phyloP scores from a whole-genome alignment of 208 protist genomes.

The Acanthamoeba polyphaga region DNA sequence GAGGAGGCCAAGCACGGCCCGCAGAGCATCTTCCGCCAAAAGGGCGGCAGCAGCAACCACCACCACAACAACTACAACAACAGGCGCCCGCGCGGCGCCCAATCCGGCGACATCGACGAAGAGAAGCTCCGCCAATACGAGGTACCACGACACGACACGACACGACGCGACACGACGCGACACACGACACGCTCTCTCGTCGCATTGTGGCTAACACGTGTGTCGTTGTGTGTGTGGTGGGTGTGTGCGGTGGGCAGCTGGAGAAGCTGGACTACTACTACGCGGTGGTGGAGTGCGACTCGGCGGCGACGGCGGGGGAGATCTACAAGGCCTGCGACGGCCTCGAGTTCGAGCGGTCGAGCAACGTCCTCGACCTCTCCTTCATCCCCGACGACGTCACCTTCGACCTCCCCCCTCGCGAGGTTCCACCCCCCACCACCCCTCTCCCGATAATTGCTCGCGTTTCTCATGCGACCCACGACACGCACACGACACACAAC shows the following conservation, averaged over 20 bases:
- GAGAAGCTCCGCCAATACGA: conserved; percentile 87
- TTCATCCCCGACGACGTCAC: conserved; percentile 96
- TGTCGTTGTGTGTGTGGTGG: neutral
- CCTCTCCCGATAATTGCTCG: neutral
- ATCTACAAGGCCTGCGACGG: conserved; percentile 97
- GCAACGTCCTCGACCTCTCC: conserved; percentile 96
- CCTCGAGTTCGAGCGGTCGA: conserved; percentile 96
- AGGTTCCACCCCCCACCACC: neutral
- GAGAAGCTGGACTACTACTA: conserved; percentile 94
- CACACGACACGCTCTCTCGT: neutral
- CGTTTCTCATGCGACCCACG: neutral
- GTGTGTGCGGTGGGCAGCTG: neutral
- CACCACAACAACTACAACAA: no score
- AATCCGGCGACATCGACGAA: conserved; percentile 94
- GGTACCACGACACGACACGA: no score
- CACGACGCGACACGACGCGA: neutral
- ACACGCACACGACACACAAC: neutral
- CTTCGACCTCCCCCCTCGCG: conserved; percentile 80
- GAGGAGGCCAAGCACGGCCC: conserved; percentile 89
- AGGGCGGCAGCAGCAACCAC: conserved; percentile 47
- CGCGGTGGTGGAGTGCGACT: conserved; percentile 97
- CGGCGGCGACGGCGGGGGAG: conserved; percentile 92
- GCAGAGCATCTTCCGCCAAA: conserved; percentile 92
- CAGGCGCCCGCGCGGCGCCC: conserved; percentile 81
- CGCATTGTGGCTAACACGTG: no score